Conservation (phyloP, 106 monocot species). For the Allium cepa region DNA sequence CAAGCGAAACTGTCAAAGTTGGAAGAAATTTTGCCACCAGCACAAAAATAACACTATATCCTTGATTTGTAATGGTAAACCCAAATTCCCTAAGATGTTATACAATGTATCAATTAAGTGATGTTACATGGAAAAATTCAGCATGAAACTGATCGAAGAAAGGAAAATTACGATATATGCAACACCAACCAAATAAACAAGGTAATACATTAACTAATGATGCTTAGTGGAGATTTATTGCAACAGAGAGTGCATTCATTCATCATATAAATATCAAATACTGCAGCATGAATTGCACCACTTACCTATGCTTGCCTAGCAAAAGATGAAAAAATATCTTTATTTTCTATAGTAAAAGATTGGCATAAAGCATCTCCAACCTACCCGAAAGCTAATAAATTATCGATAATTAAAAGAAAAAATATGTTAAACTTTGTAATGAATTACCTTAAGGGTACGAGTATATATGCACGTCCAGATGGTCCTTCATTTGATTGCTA, state of each 20-base stretch:
- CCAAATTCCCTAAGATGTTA: slow-evolving; percentile 20
- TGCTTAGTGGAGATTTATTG: slow-evolving; percentile 23
- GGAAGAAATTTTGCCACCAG: slow-evolving; percentile 39
- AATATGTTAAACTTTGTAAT: too few relatives aligned
- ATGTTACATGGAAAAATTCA: slow-evolving; percentile 56
- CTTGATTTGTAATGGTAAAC: slow-evolving; percentile 25
- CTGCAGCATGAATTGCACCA: slow-evolving; percentile 29
- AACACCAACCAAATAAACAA: slow-evolving; percentile 48
- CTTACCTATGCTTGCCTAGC: slow-evolving; percentile 9
- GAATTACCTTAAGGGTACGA: too few relatives aligned
- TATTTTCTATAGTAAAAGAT: too few relatives aligned
- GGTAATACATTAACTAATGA: slow-evolving; percentile 23
- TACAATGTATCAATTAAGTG: slow-evolving; percentile 32
- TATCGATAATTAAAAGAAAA: too few relatives aligned
- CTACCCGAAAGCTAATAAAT: too few relatives aligned
- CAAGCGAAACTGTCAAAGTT: slow-evolving; percentile 37
- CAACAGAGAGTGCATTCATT: too few relatives aligned
- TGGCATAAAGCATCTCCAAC: too few relatives aligned
- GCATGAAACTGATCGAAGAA: slow-evolving; percentile 35
- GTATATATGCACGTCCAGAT: too few relatives aligned
- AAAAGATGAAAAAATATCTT: too few relatives aligned
- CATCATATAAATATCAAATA: slow-evolving; percentile 6
- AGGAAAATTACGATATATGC: slow-evolving; percentile 44
- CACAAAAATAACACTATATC: slow-evolving; percentile 9
- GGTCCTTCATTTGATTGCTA: too few relatives aligned